Conservation (phyloP, 768 basidiomycete species). For the Naematelia aurantialba region DNA sequence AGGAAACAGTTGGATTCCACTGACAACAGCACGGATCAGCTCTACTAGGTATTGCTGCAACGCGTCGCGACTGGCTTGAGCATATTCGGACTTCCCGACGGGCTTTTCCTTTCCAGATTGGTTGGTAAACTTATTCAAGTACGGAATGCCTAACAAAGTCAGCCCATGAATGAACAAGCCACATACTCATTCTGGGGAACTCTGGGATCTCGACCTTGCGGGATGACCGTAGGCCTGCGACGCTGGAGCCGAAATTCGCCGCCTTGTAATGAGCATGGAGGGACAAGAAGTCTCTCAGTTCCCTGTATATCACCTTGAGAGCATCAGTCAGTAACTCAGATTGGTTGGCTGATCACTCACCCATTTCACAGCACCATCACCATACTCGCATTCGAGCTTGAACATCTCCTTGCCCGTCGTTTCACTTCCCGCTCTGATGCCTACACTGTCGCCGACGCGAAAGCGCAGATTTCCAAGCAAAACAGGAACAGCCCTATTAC, state of each 20-base stretch:
- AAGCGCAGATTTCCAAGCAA: slow-evolving; percentile 48
- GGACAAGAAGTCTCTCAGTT: slow-evolving; percentile 84
- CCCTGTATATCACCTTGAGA: slow-evolving; percentile 56
- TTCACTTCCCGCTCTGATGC: slow-evolving; percentile 29
- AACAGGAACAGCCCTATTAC: slow-evolving; percentile 48
- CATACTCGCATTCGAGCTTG: slow-evolving; percentile 73
- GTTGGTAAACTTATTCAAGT: slow-evolving; percentile 68
- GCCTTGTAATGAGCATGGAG: slow-evolving; percentile 85
- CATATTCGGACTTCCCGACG: slow-evolving; percentile 40
- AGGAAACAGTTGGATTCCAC: slow-evolving; percentile 37
- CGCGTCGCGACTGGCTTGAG: slow-evolving; percentile 68
- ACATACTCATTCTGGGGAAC: slow-evolving; percentile 68
- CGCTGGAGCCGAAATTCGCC: slow-evolving; percentile 58
- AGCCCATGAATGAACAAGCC: not conserved
- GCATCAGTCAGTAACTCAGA: not conserved
- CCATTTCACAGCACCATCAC: slow-evolving; percentile 86
- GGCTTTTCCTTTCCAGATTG: slow-evolving; percentile 48
- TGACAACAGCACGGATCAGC: slow-evolving; percentile 82
- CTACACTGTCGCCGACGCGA: slow-evolving; percentile 50
- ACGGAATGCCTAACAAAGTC: slow-evolving; percentile 65
- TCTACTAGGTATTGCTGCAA: slow-evolving; percentile 83
- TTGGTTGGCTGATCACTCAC: slow-evolving; percentile 53
- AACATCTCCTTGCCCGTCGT: slow-evolving; percentile 50
- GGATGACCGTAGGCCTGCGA: slow-evolving; percentile 62
- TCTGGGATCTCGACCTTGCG: slow-evolving; percentile 74